Conservation (phyloP, 2,329 filamentous ascomycete genomes). For the Ophiostoma sp. region DNA sequence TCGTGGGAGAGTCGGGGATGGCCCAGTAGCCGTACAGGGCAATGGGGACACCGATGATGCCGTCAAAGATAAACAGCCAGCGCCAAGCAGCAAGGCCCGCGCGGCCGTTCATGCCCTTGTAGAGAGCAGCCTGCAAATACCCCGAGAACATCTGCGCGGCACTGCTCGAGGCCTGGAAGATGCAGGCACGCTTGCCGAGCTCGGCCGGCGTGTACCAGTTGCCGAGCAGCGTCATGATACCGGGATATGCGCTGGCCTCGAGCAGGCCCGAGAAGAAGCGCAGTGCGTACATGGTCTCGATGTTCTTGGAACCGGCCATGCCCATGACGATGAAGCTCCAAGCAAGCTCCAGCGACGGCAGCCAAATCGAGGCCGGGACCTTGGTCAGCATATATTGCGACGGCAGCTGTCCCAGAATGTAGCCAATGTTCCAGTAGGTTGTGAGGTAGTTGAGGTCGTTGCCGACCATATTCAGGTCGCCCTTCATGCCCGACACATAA, state of each 20-base stretch:
- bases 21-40: conserved; percentile 2
- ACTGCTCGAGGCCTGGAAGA: conserved; percentile 39
- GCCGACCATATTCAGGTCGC: conserved; percentile 47
- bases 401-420: conserved; percentile 45
- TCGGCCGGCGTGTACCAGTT: conserved; percentile 41
- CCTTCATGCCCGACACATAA: conserved; percentile 43
- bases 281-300: conserved; percentile 45
- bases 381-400: conserved; percentile 38
- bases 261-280: conserved; percentile 45
- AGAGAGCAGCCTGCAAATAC: conserved; percentile 37
- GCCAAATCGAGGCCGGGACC: conserved; percentile 44
- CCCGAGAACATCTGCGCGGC: conserved; percentile 37
- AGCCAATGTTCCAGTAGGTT: conserved; percentile 55
- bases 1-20: background rate
- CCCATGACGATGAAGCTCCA: conserved; percentile 35
- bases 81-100: conserved; percentile 13
- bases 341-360: conserved; percentile 39
- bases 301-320: conserved; percentile 37
- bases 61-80: conserved; percentile 20
- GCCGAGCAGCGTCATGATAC: conserved; percentile 38
- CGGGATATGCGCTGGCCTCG: conserved; percentile 44
- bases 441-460: conserved; percentile 47
- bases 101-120: conserved; percentile 34
- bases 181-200: conserved; percentile 37
- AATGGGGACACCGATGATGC: conserved; percentile 13